phyloP scores from a whole-genome alignment of 1,284 basidiomycete genomes.

The Crepidotus sp. region DNA sequence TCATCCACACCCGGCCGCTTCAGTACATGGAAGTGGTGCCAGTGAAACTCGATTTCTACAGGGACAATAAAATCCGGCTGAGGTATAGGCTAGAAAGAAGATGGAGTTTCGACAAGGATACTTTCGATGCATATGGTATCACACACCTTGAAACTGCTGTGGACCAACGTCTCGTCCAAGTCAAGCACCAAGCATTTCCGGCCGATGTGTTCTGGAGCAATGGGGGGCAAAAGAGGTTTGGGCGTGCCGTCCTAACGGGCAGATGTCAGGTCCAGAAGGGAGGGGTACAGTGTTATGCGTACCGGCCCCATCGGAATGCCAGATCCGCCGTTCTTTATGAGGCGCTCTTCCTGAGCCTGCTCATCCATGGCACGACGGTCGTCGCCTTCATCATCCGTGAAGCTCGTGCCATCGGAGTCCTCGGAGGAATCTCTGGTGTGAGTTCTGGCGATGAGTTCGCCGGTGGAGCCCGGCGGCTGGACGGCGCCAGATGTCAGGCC shows the following conservation, averaged over 20 bases:
- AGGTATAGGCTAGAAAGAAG: constrained; percentile 67
- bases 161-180: constrained; percentile 92
- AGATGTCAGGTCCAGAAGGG: constrained; percentile 4
- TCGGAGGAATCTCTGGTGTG: constrained; percentile 18
- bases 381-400: constrained; percentile 27
- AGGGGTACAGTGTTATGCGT: constrained; percentile 24
- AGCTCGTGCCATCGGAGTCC: constrained; percentile 30
- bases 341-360: constrained; percentile 69
- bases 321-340: constrained; percentile 74
- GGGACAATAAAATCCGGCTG: constrained; percentile 98
- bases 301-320: constrained; percentile 77
- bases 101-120: constrained; percentile 13
- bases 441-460: constrained; percentile 13
- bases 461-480: constrained; percentile 38
- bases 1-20: constrained; percentile 74
- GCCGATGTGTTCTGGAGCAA: constrained; percentile 66
- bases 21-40: constrained; percentile 88
- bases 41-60: constrained; percentile 96
- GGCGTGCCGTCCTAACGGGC: constrained; percentile 57
- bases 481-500: constrained; percentile 46
- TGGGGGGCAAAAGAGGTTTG: constrained; percentile 68
- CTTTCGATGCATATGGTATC: background rate
- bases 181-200: constrained; percentile 93
- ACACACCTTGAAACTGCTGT: constrained; percentile 84
- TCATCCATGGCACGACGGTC: constrained; percentile 40